Percentiles rank a stretch among this genome's conserved stretches.
Evolutionary conservation across 352 stramenopile species (phyloP).

Genomic region (Globisporangium emineosum): DNA sequence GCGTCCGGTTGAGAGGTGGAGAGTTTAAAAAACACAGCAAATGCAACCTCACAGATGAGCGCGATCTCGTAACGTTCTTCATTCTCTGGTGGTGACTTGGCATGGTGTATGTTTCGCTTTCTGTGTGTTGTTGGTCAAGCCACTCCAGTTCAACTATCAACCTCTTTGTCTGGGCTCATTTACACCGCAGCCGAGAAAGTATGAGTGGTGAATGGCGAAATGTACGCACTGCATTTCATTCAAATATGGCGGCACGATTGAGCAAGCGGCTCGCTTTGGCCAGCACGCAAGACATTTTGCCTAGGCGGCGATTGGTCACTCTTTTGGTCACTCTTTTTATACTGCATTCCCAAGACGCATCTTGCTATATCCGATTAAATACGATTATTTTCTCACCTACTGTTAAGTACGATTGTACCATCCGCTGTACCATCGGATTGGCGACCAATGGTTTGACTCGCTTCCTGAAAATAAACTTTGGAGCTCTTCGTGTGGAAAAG

Average conservation of each 20-base stretch:
- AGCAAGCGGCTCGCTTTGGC: too few species aligned
- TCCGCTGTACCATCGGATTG: constrained; percentile 27
- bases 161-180: too few species aligned
- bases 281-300: too few species aligned
- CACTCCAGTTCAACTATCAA: too few species aligned
- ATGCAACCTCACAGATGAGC: background rate
- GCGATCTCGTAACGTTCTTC: too few species aligned
- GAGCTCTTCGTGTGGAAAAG: constrained; percentile 13
- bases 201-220: too few species aligned
- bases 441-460: constrained; percentile 23
- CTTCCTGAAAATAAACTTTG: background rate
- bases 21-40: background rate
- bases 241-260: too few species aligned
- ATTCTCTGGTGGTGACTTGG: too few species aligned
- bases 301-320: background rate
- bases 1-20: background rate
- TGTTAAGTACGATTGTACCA: constrained; percentile 24
- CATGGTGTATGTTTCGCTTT: too few species aligned
- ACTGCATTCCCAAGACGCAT: background rate
- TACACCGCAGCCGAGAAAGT: too few species aligned
- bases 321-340: background rate
- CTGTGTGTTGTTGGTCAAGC: too few species aligned
- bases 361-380: background rate
- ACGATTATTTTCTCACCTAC: background rate
- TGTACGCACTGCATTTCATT: too few species aligned